Evolutionary conservation across 306 rosid genomes (phyloP), one percentile per base, ranked within the genome.

Genomic region (Dalbergia cochinchinensis): DNA sequence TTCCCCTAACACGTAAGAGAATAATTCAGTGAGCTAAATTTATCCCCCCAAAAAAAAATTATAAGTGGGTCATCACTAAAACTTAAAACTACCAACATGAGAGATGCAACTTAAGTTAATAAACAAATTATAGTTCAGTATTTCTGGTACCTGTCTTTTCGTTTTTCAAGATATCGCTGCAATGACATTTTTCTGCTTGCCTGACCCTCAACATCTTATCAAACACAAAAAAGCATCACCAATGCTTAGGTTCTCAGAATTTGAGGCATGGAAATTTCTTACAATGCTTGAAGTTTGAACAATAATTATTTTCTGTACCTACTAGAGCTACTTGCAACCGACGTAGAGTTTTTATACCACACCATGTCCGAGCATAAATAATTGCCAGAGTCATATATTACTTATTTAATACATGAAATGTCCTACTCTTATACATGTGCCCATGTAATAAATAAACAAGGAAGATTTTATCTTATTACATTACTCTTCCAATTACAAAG

Each of bases 101-200:
- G 71, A 59, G 80, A 68, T 26, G 59, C 55, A 73, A 76, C 81
- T 65, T 57, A 42, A 50, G 68, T 70, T 76, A 55, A 54, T 59
- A 70, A 71, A 81, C 71, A 79, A 73, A 80, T 59, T 64, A 65
- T 73, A 77, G 86, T 60, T 61, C 37, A 58, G 62, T 26, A 44
- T 71, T 47, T 74, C 77, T 31, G 76, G 34, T 81, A 96, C 99
- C 99, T 96, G 91, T 93, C 98, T 80, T 90, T 96, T 72, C 92
- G 86, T 92, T 96, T 96, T 83, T 93, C 98, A 62, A 2, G 91
- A 82, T 93, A 96, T 79, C 98, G 94, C 86, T 96, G 94, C 87
- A 96, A 51, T 4, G 91, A 93, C 75, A 86, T 85, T 88, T 90
- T 69, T 78, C 99, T 85, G 90, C 88, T 91, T 39, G 89, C 94